Evolutionary conservation across 805 yeast species (phyloP), one percentile per base, ranked within the genome.

Genomic region (Hanseniaspora hatyaiensis): DNA sequence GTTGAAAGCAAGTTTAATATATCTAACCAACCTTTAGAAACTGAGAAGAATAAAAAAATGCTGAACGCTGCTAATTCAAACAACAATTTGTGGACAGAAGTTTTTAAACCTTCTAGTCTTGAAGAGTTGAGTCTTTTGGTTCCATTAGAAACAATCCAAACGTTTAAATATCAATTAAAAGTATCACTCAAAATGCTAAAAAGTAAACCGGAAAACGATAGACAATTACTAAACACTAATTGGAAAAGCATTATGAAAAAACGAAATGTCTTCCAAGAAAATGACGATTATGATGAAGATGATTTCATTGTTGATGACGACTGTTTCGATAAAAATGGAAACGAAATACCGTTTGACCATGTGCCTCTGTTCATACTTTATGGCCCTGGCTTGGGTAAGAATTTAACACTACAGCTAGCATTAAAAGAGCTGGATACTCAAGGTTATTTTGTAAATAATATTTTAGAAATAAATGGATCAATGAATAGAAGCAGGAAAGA

Each of bases 311-410:
- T 57, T 9, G 56, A 45, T 5, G 47, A 45, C 4, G 48, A 40
- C 2, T 40, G 20, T 11, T 40, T 49, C 6, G 49, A 47, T 8
- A 48, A 22, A 6, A 15, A 41, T 20, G 39, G 39, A 5, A 36
- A 36, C 15, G 39, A 36, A 15, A 36, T 36, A 8, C 39, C 39
- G 4, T 61, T 58, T 24, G 65, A 63, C 0, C 78, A 72, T 57
- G 72, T 77, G 1, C 89, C 92, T 0, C 58, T 82, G 3, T 62
- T 82, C 58, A 74, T 84, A 11, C 55, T 85, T 2, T 66, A 71
- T 49, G 98, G 98, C 0, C 58, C 69, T 0, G 94, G 95, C 0
- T 68, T 75, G 9, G 94, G 96, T 2, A 89, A 89, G 59, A 80
- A 92, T 0, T 70, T 86, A 0, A 63, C 87, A 0, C 69, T 89